A percentile compares a stretch with the other conserved stretches of the same genome.
Conservation (phyloP, 139 green algal species). For the Chloropicon primus region DNA sequence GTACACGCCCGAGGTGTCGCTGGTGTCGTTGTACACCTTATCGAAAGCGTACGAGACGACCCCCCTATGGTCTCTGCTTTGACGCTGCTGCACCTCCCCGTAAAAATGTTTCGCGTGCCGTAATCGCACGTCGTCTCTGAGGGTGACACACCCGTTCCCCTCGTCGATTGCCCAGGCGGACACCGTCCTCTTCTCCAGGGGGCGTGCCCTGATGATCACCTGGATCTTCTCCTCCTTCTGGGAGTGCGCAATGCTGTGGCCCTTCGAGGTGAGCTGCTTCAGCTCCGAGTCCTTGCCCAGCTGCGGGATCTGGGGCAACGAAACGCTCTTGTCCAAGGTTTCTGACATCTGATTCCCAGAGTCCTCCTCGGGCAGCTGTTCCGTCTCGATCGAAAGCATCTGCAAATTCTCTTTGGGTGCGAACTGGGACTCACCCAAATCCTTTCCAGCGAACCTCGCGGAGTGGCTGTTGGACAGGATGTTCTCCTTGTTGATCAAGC, state of each 20-base stretch:
- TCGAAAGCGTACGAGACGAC: slow-evolving; percentile 13
- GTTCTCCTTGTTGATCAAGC: not conserved
- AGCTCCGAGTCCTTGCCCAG: not conserved
- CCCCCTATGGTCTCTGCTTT: not conserved
- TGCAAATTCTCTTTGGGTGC: not conserved
- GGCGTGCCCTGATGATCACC: not conserved
- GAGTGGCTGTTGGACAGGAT: not conserved
- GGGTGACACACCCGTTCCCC: not conserved
- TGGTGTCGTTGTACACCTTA: slow-evolving; percentile 5
- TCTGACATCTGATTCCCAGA: not conserved
- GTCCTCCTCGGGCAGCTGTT: not conserved
- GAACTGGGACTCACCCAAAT: not conserved
- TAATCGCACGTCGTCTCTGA: not conserved
- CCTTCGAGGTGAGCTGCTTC: not conserved
- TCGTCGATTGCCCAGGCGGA: not conserved
- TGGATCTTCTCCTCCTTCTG: not conserved
- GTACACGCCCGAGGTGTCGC: slow-evolving; percentile 12
- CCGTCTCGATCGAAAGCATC: not conserved
- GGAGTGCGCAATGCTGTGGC: not conserved
- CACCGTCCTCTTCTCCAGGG: not conserved
- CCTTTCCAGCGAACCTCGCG: not conserved
- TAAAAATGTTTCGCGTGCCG: not conserved
- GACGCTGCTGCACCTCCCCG: not conserved
- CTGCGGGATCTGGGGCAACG: not conserved
- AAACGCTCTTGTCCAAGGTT: not conserved